Base-by-base conservation (phyloP, 306 rosid genomes). In the Castanea crenata region DNA sequence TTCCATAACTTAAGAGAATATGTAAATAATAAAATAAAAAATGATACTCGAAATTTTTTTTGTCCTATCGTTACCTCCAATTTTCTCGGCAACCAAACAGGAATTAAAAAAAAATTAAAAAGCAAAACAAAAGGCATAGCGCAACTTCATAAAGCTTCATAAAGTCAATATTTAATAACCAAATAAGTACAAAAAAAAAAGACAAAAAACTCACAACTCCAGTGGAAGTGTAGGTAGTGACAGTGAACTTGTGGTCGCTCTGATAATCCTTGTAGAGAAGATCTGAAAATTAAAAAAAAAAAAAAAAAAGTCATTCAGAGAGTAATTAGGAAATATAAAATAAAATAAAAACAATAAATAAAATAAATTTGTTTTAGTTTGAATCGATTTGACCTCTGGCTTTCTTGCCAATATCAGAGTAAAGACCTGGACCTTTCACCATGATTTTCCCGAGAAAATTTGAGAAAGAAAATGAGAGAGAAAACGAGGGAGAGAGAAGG, bases 371-470 rank as follows among this genome's bases (percentile, higher is more conserved):
- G 76, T 77, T n/a, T 11, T 38, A 20, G 46, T 0, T 41, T 41
- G 12, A 41, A 41, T 41, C 46, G 12, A 41, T 41, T 41, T 27
- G 15, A 92, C 99, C 99, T 86, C 97, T 86, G 78, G 98, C 91
- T 89, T 68, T 92, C 83, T 92, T 95, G 85, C 97, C 99, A 83
- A 92, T 92, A 14, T 95, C 99, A 62, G 89, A 14, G 89, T 91
- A 95, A 79, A 95, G 95, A 73, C 99, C 99, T 6, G 98, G 99
- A 44, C 99, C 99, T 73, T 91, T 92, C 94, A 79, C 99, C 99
- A 91, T 95, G 83, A 70, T 85, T 84, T 80, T 74, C 56, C 74
- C 68, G 77, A 67, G 84, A 90, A 83, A 84, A 76, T 9, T 12
- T 12, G 69, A 75, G 72, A 82, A 61, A 75, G 34, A 65, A 64